Evolutionary conservation across 192 early-diverging fungal genomes (phyloP).

Genomic region (Phycomyces nitens): DNA sequence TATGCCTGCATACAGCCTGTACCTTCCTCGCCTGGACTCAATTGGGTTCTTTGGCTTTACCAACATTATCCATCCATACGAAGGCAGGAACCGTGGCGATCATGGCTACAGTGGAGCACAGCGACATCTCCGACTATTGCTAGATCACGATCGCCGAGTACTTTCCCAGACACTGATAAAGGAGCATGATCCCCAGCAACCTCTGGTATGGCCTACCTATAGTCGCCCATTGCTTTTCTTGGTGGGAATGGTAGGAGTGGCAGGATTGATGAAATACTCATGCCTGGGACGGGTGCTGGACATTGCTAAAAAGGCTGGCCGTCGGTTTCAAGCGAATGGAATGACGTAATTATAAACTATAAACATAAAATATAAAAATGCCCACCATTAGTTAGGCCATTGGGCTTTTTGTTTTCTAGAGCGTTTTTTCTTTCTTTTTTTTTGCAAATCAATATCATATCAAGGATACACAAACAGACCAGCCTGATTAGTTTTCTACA

Average conservation of each 20-base stretch:
- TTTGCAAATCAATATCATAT: no score
- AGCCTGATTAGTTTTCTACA: no score
- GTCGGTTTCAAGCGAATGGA: no score
- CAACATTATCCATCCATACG: slow-evolving; percentile 10
- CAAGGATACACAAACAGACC: no score
- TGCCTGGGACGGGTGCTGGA: no score
- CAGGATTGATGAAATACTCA: no score
- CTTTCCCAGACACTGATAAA: background rate
- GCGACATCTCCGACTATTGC: slow-evolving; percentile 37
- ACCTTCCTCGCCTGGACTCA: slow-evolving; percentile 42
- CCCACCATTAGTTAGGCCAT: no score
- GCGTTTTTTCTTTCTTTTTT: no score
- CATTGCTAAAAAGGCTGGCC: no score
- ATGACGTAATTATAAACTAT: no score
- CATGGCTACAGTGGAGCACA: slow-evolving; percentile 8
- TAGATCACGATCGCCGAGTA: slow-evolving; percentile 38
- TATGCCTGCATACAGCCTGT: slow-evolving; percentile 81
- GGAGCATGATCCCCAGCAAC: background rate
- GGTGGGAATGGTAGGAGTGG: background rate
- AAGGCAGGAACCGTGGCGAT: slow-evolving; percentile 11
- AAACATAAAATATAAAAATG: no score
- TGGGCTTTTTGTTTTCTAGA: no score
- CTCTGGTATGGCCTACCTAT: background rate
- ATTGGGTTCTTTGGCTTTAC: slow-evolving; percentile 43
- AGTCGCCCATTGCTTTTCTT: background rate